Conservation (phyloP, 768 basidiomycete genomes). For the Nevesoporus exiguus region DNA sequence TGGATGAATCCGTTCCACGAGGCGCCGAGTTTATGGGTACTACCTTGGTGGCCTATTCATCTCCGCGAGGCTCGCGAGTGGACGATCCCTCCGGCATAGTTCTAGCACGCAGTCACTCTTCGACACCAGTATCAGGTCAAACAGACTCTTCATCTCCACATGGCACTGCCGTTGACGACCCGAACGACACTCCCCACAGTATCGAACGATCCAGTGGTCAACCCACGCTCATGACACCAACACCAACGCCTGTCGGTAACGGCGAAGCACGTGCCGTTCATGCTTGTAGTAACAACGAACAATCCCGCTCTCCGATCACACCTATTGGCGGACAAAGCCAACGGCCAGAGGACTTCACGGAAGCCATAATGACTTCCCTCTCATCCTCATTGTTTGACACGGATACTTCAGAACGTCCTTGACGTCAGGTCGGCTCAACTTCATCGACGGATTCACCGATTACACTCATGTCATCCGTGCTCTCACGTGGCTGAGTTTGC, state of each 20-base stretch:
- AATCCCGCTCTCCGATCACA: slow-evolving; percentile 3
- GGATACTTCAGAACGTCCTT: slow-evolving; percentile 20
- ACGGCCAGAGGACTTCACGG: slow-evolving; percentile 9
- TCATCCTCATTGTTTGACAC: slow-evolving; percentile 27
- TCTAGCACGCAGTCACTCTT: slow-evolving; percentile 24
- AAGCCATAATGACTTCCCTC: slow-evolving; percentile 17
- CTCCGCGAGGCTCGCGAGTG: slow-evolving; percentile 8
- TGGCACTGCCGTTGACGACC: slow-evolving; percentile 25
- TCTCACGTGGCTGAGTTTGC: slow-evolving; percentile 6
- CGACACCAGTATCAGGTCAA: slow-evolving; percentile 36
- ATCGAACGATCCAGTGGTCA: slow-evolving; percentile 19
- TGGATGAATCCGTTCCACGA: slow-evolving; percentile 4
- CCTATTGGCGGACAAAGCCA: slow-evolving; percentile 4
- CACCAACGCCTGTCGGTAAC: slow-evolving; percentile 5
- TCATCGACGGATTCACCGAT: slow-evolving; percentile 33
- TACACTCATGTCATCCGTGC: slow-evolving; percentile 8
- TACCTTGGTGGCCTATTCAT: not conserved
- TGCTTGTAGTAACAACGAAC: slow-evolving; percentile 13
- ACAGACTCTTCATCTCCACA: slow-evolving; percentile 28
- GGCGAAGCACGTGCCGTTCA: slow-evolving; percentile 8
- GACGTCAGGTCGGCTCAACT: slow-evolving; percentile 44
- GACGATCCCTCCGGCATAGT: slow-evolving; percentile 11
- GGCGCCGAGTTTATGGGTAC: slow-evolving; percentile 4
- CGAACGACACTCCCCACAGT: slow-evolving; percentile 29
- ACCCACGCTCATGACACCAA: slow-evolving; percentile 17